A percentile compares a stretch with the other conserved stretches of the same genome.
Conservation (phyloP, 2,329 filamentous ascomycete genomes). For the Dendrostoma leiphaemia region DNA sequence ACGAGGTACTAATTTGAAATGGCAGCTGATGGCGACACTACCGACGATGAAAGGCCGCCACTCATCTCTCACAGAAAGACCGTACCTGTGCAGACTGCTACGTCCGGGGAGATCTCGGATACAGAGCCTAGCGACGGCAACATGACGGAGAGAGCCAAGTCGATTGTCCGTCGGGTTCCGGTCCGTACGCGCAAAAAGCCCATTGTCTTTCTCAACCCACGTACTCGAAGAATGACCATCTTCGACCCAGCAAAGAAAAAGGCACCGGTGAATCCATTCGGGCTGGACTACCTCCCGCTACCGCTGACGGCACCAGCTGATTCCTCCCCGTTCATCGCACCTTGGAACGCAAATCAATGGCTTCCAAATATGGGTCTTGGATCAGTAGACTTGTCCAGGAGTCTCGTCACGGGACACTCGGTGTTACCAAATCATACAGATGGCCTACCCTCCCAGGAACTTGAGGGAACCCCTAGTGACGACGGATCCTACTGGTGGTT, state of each 20-base stretch:
- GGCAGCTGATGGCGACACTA: slow-evolving; percentile 60
- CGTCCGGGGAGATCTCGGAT: slow-evolving; percentile 35
- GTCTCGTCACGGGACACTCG: slow-evolving; percentile 59
- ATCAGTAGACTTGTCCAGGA: slow-evolving; percentile 70
- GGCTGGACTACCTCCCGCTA: slow-evolving; percentile 37
- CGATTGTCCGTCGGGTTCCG: slow-evolving; percentile 20
- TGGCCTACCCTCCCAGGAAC: slow-evolving; percentile 42
- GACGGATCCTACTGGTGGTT: slow-evolving; percentile 32
- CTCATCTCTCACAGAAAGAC: slow-evolving; percentile 45
- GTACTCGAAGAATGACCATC: slow-evolving; percentile 61
- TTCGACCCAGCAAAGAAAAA: slow-evolving; percentile 53
- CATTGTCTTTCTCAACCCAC: slow-evolving; percentile 56
- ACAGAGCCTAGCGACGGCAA: slow-evolving; percentile 38
- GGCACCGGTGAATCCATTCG: slow-evolving; percentile 44
- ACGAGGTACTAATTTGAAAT: slow-evolving; percentile 35
- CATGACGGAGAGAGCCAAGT: neutral
- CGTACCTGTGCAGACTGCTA: slow-evolving; percentile 2
- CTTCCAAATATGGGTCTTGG: slow-evolving; percentile 54
- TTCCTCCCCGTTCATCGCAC: neutral
- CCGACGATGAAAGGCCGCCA: slow-evolving; percentile 57
- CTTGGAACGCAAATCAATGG: neutral
- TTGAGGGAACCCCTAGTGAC: slow-evolving; percentile 47
- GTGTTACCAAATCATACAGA: slow-evolving; percentile 36
- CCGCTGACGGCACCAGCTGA: slow-evolving; percentile 24
- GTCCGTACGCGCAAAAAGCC: slow-evolving; percentile 53